These are phyloP conservation scores for Microsporum canis DNA, from an alignment of 2,329 filamentous ascomycete species.

Conservation along the genomic window DNA sequence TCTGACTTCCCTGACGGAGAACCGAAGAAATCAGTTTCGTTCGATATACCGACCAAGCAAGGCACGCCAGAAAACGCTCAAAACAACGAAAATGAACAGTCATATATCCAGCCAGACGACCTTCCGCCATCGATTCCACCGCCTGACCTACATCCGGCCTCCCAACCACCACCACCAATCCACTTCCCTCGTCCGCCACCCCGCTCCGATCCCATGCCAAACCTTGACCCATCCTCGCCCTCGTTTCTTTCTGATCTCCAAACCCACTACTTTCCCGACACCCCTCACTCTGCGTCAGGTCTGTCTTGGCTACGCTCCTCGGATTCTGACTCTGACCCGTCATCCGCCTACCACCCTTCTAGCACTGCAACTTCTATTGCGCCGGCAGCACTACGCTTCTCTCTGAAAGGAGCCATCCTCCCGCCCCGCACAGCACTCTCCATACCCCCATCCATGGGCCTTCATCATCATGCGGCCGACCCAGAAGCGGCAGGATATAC, in stretches of 20 bases:
- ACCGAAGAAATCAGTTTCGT: constrained; percentile 23
- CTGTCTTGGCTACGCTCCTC: constrained; percentile 83
- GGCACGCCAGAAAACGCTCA: constrained; percentile 6
- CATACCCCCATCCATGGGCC: constrained; percentile 64
- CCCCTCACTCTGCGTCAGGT: constrained; percentile 72
- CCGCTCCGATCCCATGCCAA: constrained; percentile 44
- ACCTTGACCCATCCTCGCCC: constrained; percentile 72
- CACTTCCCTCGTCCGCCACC: constrained; percentile 38
- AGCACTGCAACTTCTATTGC: constrained; percentile 54
- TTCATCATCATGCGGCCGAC: constrained; percentile 88
- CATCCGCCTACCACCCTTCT: constrained; percentile 71
- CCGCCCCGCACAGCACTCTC: constrained; percentile 62
- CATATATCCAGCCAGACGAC: constrained; percentile 21
- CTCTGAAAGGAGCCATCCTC: constrained; percentile 70
- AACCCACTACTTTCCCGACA: constrained; percentile 82
- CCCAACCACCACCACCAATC: constrained; percentile 27
- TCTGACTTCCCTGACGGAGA: constrained; percentile 5
- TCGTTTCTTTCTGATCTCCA: constrained; percentile 77
- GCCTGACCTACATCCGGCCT: constrained; percentile 31
- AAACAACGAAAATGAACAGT: background rate
- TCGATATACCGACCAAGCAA: constrained; percentile 15
- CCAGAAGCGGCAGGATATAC: constrained; percentile 94
- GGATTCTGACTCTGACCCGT: constrained; percentile 49
- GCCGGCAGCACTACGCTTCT: constrained; percentile 70
- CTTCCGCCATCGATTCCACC: constrained; percentile 26